Base-by-base conservation (phyloP, 2,329 filamentous ascomycete species). In the Capronia coronata region DNA sequence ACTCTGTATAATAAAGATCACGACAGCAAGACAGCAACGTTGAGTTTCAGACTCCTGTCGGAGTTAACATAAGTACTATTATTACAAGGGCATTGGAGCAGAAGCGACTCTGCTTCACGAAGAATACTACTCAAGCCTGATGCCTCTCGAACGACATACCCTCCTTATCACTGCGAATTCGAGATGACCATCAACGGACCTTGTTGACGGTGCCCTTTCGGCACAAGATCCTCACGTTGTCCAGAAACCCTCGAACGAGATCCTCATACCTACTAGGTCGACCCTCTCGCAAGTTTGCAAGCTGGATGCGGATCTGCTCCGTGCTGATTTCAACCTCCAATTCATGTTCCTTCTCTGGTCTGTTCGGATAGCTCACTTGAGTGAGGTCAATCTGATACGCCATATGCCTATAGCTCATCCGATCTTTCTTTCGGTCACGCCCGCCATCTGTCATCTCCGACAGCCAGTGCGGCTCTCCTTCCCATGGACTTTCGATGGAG, bases 321-420 rank as follows among this genome's bases (percentile, higher is more conserved):
- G 68, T 67, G 16, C 70, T 72, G 34, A 74, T 64, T 59, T 75
- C 72, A 39, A 75, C 63, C 58, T 75, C 72, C 39, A 75, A 66
- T 57, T 75, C 72, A 57, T 75, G 72, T 38, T 73, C 70, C 62
- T 64, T 64, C 63, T 69, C 44, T 49, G 52, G 9, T 61, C 54
- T 42, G 53, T 77, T 72, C 27, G 68, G 63, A 38, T 65, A 76
- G 9, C 82, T 85, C 35, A 98, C 93, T 66, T 96, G 90, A 0
- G 93, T 98, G 43, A 98, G 73, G 68, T 98, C 93, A 59, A 98
- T 78, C 65, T 93, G 87, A 65, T 94, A 96, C 46, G 80, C 82
- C 34, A 89, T 77, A 65, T 97, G 94, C 8, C 77, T 83, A 69
- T 98, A 98, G 64, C 87, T 94, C 64, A 98, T 74, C 14, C 93